phyloP scores from a whole-genome alignment of 1,284 basidiomycete genomes.

The Stygiomarasmius scandens region DNA sequence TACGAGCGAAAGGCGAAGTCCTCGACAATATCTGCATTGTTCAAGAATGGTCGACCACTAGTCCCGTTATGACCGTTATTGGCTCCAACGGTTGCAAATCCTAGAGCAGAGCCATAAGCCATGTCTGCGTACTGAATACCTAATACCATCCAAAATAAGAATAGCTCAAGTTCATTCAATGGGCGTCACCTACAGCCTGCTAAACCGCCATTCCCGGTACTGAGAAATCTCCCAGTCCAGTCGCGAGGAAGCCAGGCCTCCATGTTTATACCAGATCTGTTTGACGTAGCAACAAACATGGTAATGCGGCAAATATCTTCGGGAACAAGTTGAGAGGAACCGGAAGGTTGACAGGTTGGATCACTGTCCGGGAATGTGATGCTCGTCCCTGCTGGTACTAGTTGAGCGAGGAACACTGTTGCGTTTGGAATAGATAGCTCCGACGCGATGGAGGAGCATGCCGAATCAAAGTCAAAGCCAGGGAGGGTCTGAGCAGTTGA shows the following conservation, averaged over 20 bases:
- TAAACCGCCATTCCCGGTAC: slow-evolving; percentile 15
- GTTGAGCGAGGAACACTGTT: neutral
- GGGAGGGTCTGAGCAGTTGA: neutral
- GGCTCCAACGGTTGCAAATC: slow-evolving; percentile 15
- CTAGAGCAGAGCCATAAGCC: slow-evolving; percentile 8
- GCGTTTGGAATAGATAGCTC: neutral
- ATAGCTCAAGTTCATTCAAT: neutral
- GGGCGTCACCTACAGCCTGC: slow-evolving; percentile 8
- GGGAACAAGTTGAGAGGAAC: slow-evolving; percentile 5
- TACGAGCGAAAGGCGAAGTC: slow-evolving; percentile 16
- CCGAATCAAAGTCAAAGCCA: slow-evolving; percentile 5
- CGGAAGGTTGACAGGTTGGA: slow-evolving; percentile 2
- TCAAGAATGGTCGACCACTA: slow-evolving; percentile 10
- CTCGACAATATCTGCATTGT: slow-evolving; percentile 9
- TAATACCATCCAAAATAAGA: neutral
- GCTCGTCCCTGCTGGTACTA: slow-evolving; percentile 9
- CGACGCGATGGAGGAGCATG: slow-evolving; percentile 4
- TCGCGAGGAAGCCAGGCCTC: slow-evolving; percentile 16
- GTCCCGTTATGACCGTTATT: slow-evolving; percentile 16
- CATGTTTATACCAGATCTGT: slow-evolving; percentile 12
- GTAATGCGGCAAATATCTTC: slow-evolving; percentile 14
- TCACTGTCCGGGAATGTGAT: slow-evolving; percentile 11
- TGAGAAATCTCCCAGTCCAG: slow-evolving; percentile 16
- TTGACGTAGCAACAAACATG: slow-evolving; percentile 12
- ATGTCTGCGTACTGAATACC: slow-evolving; percentile 13